These are phyloP conservation scores for Nectriaceae sp. DNA, from an alignment of 2,329 filamentous ascomycete genomes.

Conservation along the genomic window DNA sequence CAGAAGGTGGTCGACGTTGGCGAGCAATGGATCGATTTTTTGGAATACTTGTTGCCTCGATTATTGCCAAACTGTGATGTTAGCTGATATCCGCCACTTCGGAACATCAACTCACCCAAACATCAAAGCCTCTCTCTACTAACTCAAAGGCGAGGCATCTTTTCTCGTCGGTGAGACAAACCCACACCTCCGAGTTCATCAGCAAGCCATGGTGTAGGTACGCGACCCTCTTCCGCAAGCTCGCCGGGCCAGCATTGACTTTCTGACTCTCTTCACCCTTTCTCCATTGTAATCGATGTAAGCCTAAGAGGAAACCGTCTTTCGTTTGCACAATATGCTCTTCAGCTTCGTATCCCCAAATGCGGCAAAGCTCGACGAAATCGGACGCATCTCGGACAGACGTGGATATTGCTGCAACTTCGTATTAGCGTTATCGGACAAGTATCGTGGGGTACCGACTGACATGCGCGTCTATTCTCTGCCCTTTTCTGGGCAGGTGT, in stretches of 20 bases:
- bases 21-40: conserved; percentile 79
- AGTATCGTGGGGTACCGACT: conserved; percentile 38
- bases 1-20: conserved; percentile 81
- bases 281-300: conserved; percentile 83
- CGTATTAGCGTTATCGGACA: conserved; percentile 50
- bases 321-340: conserved; percentile 95
- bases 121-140: conserved; percentile 90
- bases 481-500: conserved; percentile 69
- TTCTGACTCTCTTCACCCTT: conserved; percentile 77
- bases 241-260: conserved; percentile 72
- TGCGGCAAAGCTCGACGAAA: conserved; percentile 88
- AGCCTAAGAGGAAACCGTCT: conserved; percentile 88
- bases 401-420: conserved; percentile 66
- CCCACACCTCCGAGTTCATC: conserved; percentile 99
- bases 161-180: conserved; percentile 84
- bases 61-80: conserved; percentile 84
- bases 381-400: conserved; percentile 84
- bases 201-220: conserved; percentile 95
- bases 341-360: conserved; percentile 91
- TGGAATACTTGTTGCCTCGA: conserved; percentile 97
- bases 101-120: conserved; percentile 67
- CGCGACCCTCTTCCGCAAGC: conserved; percentile 78
- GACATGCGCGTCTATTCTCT: conserved; percentile 67
- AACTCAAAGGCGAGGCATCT: conserved; percentile 86
- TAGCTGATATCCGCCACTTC: conserved; percentile 16